phyloP scores from a whole-genome alignment of 192 early-diverging fungal genomes.

The Coemansia erecta region DNA sequence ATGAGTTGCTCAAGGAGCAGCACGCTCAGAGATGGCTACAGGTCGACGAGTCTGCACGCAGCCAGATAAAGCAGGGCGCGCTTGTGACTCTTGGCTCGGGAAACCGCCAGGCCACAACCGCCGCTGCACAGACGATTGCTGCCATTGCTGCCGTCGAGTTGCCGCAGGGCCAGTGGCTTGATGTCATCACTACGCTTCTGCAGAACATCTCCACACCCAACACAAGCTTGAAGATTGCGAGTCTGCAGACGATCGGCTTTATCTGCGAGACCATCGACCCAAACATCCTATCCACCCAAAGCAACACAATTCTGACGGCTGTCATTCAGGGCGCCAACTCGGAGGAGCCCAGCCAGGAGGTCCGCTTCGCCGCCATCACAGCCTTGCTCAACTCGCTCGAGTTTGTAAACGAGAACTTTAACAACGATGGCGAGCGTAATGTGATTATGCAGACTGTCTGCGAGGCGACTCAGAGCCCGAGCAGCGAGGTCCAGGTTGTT shows the following conservation, averaged over 20 bases:
- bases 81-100: conserved; percentile 46
- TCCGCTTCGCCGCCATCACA: conserved; percentile 82
- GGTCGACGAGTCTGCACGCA: conserved; percentile 56
- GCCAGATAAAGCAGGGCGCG: conserved; percentile 68
- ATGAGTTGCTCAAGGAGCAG: conserved; percentile 55
- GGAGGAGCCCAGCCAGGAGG: conserved; percentile 84
- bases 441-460: conserved; percentile 99
- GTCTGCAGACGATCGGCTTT: conserved; percentile 88
- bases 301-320: conserved; percentile 90
- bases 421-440: conserved; percentile 91
- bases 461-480: conserved; percentile 83
- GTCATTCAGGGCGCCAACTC: conserved; percentile 94
- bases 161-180: conserved; percentile 81
- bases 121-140: conserved; percentile 79
- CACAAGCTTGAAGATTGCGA: conserved; percentile 70
- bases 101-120: conserved; percentile 57
- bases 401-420: conserved; percentile 94
- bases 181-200: conserved; percentile 79
- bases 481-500: conserved; percentile 74
- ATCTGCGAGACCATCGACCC: conserved; percentile 88
- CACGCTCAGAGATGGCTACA: conserved; percentile 64
- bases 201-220: conserved; percentile 72
- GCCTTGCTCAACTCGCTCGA: conserved; percentile 94
- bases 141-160: conserved; percentile 94
- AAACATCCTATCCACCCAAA: conserved; percentile 73